Evolutionary conservation across 805 yeast genomes (phyloP), one percentile per base, ranked within the genome.

Genomic region (Clavispora carvajalis): DNA sequence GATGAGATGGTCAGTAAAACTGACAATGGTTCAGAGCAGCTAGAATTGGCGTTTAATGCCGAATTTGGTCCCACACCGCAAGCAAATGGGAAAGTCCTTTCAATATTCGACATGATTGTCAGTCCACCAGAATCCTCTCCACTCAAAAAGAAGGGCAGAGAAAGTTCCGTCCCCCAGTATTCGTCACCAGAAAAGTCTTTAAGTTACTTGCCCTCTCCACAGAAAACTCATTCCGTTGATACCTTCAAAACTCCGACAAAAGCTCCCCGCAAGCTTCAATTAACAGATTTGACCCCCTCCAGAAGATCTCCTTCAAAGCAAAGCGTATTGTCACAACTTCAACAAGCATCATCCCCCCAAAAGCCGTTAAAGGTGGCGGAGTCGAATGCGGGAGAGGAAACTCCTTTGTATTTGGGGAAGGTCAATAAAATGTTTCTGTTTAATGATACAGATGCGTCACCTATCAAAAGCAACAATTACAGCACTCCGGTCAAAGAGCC

Each of bases 51-150:
- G 2, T 35, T 22, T 7, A 47, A 44, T 15, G 57, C 60, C 3
- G 84, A 79, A 44, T 56, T 86, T 10, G 95, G 95, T 0, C 96
- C 96, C 1, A 87, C 96, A 0, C 96, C 96, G 0, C 95, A 87
- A 51, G 72, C 86, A 8, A 72, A 81, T 45, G 96, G 96, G 0
- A 74, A 82, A 39, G 85, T 85, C 0, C 57, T 85, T 24, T 80
- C 93, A 13, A 68, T 87, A 4, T 82, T 87, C 54, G 95, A 86
- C 45, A 65, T 79, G 39, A 46, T 58, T 28, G 38, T 64, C 45
- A 66, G 73, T 5, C 73, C 73, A 0, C 73, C 73, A 5, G 70
- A 67, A 37, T 65, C 73, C 2, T 65, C 73, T 1, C 73, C 74
- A 2, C 43, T 65, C 35, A 63, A 57, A 39, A 16, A 15, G 5